Percentiles rank a stretch among this genome's conserved stretches.
phyloP scores from a whole-genome alignment of 306 rosid genomes.

The Astragalus glycyphyllos region DNA sequence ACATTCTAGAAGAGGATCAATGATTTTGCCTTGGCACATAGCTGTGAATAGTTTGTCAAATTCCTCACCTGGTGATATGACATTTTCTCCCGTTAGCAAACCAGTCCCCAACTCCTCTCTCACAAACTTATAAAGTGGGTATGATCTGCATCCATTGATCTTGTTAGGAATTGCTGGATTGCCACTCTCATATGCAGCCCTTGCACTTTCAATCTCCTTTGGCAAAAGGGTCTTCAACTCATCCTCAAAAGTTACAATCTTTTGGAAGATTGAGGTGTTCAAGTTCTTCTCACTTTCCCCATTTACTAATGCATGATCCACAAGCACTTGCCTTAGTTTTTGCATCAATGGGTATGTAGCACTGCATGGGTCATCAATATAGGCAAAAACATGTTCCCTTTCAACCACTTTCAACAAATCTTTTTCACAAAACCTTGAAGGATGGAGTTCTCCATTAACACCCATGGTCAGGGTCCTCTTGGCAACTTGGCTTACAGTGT shows the following conservation, averaged over 20 bases:
- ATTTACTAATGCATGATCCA: constrained; percentile 72
- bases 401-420: constrained; percentile 82
- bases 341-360: constrained; percentile 84
- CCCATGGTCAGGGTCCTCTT: constrained; percentile 70
- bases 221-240: constrained; percentile 69
- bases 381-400: constrained; percentile 68
- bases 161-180: constrained; percentile 59
- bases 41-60: constrained; percentile 77
- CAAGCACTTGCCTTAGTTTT: constrained; percentile 71
- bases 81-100: constrained; percentile 70
- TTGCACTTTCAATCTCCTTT: constrained; percentile 74
- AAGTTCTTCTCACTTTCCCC: constrained; percentile 64
- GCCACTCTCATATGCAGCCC: constrained; percentile 65
- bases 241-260: constrained; percentile 73
- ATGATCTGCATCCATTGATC: constrained; percentile 76
- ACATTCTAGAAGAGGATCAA: constrained; percentile 81
- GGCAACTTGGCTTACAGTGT: constrained; percentile 66
- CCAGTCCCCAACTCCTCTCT: constrained; percentile 65
- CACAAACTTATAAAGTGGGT: constrained; percentile 82
- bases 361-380: constrained; percentile 76
- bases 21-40: constrained; percentile 67
- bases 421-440: constrained; percentile 79
- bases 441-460: constrained; percentile 72
- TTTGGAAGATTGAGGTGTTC: constrained; percentile 82
- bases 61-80: constrained; percentile 79